Conservation (phyloP, 176 grass and related monocot species). For the Carex pumila region DNA sequence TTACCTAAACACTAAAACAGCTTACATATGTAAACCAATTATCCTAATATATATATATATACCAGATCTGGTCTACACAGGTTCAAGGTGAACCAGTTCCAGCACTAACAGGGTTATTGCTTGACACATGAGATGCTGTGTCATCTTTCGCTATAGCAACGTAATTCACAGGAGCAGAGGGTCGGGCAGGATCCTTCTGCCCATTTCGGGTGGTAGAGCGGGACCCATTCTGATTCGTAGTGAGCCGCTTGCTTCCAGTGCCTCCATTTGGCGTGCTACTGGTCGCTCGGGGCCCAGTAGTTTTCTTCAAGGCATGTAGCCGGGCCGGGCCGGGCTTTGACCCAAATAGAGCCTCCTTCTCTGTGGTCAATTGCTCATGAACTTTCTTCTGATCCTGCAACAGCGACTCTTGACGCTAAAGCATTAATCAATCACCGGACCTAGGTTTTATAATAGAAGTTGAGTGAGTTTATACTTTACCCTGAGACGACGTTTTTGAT, state of each 20-base stretch:
- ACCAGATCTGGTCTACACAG: neutral
- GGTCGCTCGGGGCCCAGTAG: conserved; percentile 32
- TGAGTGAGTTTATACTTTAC: conserved; percentile 20
- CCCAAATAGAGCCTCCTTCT: conserved; percentile 63
- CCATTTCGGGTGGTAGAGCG: conserved; percentile 58
- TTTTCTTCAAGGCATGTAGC: conserved; percentile 53
- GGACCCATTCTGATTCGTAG: conserved; percentile 36
- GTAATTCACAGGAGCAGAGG: conserved; percentile 57
- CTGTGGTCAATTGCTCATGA: conserved; percentile 57
- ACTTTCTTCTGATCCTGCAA: conserved; percentile 86
- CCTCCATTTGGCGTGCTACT: conserved; percentile 18
- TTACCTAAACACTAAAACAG: neutral
- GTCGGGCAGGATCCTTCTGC: conserved; percentile 37
- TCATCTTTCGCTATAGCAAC: conserved; percentile 69
- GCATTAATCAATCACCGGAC: neutral
- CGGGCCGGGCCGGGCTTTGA: conserved; percentile 52
- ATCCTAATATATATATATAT: neutral
- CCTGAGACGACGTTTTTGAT: conserved; percentile 74
- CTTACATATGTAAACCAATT: neutral
- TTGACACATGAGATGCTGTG: conserved; percentile 30
- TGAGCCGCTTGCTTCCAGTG: conserved; percentile 39
- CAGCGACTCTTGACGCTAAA: neutral
- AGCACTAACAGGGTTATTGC: conserved; percentile 19
- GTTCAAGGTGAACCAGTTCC: conserved; percentile 5
- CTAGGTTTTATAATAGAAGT: neutral